Evolutionary conservation across 345 rosid genomes (phyloP), one percentile per base, ranked within the genome.

Genomic region (Firmiana major): DNA sequence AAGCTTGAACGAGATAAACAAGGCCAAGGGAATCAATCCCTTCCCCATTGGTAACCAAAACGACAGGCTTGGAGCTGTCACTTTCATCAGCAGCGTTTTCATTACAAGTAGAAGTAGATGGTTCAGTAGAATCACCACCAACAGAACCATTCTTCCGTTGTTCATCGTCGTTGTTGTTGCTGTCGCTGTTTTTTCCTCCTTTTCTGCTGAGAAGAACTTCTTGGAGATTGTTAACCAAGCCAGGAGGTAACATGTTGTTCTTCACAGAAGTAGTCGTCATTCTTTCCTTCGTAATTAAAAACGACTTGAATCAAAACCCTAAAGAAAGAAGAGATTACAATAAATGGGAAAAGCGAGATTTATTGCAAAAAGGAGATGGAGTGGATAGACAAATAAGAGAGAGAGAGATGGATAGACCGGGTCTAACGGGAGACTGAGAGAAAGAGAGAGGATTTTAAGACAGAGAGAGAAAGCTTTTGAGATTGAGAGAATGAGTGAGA

Each of bases 11-110:
- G 45, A 96, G 97, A 86, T 57, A 85, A 22, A 91, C 83, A 83
- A 96, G 92, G 6, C 99, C 99, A 57, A 93, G 90, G 8, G 97
- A 96, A 46, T 92, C 98, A 86, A 92, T 91, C 78, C 99, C 99
- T 80, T 96, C 95, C 0, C 87, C 90, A 75, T 94, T 94, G 22
- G 97, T 94, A 48, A 96, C 89, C 86, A 96, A 84, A 86, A 94
- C 81, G 66, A 93, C 73, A 26, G 99, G 98, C 87, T 86, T 96
- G 1, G 93, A 84, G 74, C 82, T 84, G 68, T 86, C 93, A 53
- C 70, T 82, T 63, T 75, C 81, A 46, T 80, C 87, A 2, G 34
- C 22, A 6, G 84, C 36, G 46, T 68, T 77, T 46, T 83, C 90
- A 42, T 75, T 80, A 67, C 88, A 84, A 72, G 88, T 77, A 74